Evolutionary conservation across 2,329 filamentous ascomycete species (phyloP).

Genomic region (Colletotrichum phormii): DNA sequence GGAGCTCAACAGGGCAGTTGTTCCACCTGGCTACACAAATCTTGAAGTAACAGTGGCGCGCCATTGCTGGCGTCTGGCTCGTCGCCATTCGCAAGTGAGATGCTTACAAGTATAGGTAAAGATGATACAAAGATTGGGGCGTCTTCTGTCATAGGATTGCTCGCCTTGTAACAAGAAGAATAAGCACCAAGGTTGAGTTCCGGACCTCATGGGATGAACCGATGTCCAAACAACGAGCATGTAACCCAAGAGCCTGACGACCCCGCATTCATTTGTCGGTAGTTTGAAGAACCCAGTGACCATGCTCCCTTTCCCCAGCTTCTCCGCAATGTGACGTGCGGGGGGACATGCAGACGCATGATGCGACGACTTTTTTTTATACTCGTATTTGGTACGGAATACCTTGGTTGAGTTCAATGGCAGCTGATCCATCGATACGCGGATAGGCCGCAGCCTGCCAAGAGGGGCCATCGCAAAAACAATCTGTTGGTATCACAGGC

Average conservation of each 20-base stretch:
- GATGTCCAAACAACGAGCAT: not conserved
- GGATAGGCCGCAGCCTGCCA: not conserved
- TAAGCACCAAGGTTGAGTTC: not conserved
- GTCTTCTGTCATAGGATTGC: not conserved
- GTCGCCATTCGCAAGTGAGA: not conserved
- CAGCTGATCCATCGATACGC: not conserved
- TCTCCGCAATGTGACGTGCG: conserved; percentile 20
- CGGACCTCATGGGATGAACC: conserved; percentile 13
- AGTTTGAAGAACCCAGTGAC: not conserved
- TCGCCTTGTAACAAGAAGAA: not conserved
- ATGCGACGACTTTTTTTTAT: not conserved
- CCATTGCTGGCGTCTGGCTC: not conserved
- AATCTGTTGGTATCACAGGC: no score
- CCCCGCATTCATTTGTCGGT: conserved; percentile 9
- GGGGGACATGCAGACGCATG: conserved; percentile 3
- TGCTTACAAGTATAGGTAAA: no score
- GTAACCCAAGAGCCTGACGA: not conserved
- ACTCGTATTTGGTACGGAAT: not conserved
- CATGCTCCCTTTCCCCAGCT: conserved; percentile 12
- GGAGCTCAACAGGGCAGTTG: not conserved
- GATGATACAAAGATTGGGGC: no score
- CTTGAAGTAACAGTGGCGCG: not conserved
- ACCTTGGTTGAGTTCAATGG: not conserved
- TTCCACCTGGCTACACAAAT: not conserved
- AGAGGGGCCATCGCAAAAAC: not conserved